These are phyloP conservation scores for Tuber calosporum DNA, from an alignment of 495 filamentous ascomycete genomes.

Conservation along the genomic window DNA sequence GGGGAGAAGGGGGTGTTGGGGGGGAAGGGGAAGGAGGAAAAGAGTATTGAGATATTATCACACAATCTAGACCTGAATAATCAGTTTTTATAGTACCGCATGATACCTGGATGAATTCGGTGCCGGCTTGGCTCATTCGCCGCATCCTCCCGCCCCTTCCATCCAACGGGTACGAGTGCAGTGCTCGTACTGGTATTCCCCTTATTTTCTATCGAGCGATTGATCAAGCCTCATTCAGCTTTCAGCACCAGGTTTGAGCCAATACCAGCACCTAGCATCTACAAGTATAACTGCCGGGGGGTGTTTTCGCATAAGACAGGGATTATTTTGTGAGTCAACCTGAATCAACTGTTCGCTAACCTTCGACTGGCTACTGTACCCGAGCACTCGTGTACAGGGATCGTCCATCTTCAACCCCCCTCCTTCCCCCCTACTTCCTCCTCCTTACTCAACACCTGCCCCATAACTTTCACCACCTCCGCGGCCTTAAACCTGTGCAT, in stretches of 20 bases:
- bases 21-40: neutral
- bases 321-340: no score
- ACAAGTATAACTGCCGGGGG: no score
- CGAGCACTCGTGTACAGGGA: no score
- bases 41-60: neutral
- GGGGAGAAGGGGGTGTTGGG: neutral
- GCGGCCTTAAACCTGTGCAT: constrained; percentile 34
- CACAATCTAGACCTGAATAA: neutral
- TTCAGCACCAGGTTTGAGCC: neutral
- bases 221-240: neutral
- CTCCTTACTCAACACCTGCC: constrained; percentile 12
- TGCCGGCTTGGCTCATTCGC: neutral
- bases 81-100: no score
- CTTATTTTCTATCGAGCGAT: neutral
- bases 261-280: neutral
- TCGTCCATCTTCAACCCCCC: neutral
- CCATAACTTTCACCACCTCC: constrained; percentile 29
- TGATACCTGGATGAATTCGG: neutral
- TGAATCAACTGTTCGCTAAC: no score
- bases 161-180: no score
- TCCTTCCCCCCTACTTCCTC: constrained; percentile 5
- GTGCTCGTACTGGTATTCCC: no score
- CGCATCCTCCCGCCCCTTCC: no score
- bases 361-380: no score
- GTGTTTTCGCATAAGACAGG: no score